phyloP scores from a whole-genome alignment of 768 basidiomycete species.

The Mycena haematopus region DNA sequence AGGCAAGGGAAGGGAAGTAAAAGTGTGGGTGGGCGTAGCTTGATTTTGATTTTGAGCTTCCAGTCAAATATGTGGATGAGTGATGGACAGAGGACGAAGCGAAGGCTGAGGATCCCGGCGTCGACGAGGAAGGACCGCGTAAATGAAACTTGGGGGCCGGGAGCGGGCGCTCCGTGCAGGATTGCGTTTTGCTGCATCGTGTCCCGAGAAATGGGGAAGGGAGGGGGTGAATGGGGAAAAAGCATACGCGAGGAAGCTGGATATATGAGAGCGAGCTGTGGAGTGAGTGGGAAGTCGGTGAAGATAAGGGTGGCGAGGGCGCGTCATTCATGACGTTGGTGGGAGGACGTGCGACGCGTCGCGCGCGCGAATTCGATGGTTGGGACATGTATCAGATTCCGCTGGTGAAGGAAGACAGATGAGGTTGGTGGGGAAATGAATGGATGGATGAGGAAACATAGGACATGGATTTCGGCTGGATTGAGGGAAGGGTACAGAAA shows the following conservation, averaged over 20 bases:
- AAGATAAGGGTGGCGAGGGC: constrained; percentile 2
- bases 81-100: background rate
- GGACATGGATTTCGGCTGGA: background rate
- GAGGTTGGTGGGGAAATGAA: background rate
- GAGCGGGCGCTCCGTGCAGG: background rate
- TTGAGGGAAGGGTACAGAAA: background rate
- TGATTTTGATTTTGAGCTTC: background rate
- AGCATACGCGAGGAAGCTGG: background rate
- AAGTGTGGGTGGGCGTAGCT: background rate
- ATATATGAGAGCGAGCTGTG: background rate
- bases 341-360: background rate
- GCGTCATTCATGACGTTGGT: constrained; percentile 19
- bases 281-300: constrained; percentile 2
- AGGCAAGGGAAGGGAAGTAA: background rate
- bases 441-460: background rate
- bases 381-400: background rate
- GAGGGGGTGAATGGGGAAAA: background rate
- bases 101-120: background rate
- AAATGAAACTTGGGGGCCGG: no score
- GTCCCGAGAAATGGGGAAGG: background rate
- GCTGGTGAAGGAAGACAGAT: background rate
- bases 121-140: background rate
- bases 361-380: background rate
- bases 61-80: no score
- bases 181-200: background rate